Conservation (phyloP, 352 stramenopile genomes). For the Thraustochytrium striatum region DNA sequence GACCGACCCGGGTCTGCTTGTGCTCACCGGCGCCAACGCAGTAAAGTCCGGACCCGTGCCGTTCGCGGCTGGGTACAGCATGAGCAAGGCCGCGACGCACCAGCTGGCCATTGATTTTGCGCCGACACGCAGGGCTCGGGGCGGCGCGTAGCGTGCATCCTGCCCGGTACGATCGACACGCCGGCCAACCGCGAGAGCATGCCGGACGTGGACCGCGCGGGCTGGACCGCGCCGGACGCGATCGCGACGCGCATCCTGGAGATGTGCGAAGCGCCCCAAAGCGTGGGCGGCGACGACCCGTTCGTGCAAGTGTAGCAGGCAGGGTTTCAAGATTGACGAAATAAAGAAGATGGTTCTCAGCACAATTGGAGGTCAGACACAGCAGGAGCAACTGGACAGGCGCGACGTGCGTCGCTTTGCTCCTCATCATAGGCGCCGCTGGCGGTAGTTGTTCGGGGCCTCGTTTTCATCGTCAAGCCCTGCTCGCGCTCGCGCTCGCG, state of each 20-base stretch:
- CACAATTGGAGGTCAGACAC: too few relatives aligned
- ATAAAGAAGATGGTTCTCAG: too few relatives aligned
- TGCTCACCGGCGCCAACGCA: constrained; percentile 73
- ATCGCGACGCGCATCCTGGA: constrained; percentile 22
- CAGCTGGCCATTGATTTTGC: constrained; percentile 57
- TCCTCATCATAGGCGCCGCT: too few relatives aligned
- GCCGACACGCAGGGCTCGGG: constrained; percentile 41
- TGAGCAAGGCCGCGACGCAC: constrained; percentile 80
- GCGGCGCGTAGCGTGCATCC: constrained; percentile 64
- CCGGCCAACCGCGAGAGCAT: constrained; percentile 80
- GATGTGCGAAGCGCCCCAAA: neutral
- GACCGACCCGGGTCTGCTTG: constrained; percentile 64
- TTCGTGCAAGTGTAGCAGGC: too few relatives aligned
- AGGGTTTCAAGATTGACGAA: too few relatives aligned
- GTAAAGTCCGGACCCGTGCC: constrained; percentile 64
- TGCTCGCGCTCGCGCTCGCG: too few relatives aligned
- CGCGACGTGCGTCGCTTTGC: too few relatives aligned
- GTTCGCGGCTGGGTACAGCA: constrained; percentile 75
- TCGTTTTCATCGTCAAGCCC: too few relatives aligned
- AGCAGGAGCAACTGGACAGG: too few relatives aligned
- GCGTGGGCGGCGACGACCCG: too few relatives aligned
- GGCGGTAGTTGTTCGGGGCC: too few relatives aligned
- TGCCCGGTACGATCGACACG: constrained; percentile 76
- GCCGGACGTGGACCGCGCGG: constrained; percentile 64
- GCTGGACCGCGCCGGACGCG: neutral